Conservation (phyloP, 805 yeast genomes). For the Millerozyma miso region DNA sequence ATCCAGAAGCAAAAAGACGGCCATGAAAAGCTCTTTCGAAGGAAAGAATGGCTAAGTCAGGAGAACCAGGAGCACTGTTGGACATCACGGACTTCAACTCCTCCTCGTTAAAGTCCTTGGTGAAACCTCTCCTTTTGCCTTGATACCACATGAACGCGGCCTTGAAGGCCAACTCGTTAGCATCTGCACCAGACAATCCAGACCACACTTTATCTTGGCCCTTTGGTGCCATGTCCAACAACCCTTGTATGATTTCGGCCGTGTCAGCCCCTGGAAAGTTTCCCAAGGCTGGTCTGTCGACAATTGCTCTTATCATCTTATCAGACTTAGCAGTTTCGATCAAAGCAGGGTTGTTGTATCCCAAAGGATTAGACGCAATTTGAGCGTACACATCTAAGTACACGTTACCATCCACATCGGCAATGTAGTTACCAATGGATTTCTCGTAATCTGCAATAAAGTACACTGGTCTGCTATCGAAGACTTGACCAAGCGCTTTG, state of each 20-base stretch:
- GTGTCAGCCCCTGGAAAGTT: constrained; percentile 71
- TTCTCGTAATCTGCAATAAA: constrained; percentile 73
- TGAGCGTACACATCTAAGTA: constrained; percentile 67
- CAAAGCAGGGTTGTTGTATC: constrained; percentile 41
- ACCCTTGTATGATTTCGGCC: constrained; percentile 48
- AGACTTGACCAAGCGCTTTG: constrained; percentile 53
- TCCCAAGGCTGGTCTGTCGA: constrained; percentile 75
- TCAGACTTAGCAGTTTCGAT: constrained; percentile 33
- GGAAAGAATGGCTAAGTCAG: constrained; percentile 79
- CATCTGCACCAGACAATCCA: constrained; percentile 82
- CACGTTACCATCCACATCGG: constrained; percentile 75
- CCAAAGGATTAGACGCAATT: constrained; percentile 41
- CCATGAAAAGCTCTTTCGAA: constrained; percentile 93
- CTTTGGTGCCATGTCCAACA: constrained; percentile 69
- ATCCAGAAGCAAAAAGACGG: constrained; percentile 85
- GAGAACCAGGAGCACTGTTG: constrained; percentile 84
- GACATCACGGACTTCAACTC: constrained; percentile 75
- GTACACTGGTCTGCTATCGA: constrained; percentile 70
- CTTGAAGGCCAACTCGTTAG: constrained; percentile 84
- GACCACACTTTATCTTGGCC: constrained; percentile 75
- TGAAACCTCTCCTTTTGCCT: constrained; percentile 60
- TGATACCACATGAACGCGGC: constrained; percentile 84
- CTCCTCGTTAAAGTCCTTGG: constrained; percentile 56
- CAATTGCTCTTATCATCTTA: constrained; percentile 38
- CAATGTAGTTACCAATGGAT: constrained; percentile 75